Percentiles rank a stretch among this genome's conserved stretches.
Evolutionary conservation across 768 basidiomycete species (phyloP).

Genomic region (Auricularia sp.): DNA sequence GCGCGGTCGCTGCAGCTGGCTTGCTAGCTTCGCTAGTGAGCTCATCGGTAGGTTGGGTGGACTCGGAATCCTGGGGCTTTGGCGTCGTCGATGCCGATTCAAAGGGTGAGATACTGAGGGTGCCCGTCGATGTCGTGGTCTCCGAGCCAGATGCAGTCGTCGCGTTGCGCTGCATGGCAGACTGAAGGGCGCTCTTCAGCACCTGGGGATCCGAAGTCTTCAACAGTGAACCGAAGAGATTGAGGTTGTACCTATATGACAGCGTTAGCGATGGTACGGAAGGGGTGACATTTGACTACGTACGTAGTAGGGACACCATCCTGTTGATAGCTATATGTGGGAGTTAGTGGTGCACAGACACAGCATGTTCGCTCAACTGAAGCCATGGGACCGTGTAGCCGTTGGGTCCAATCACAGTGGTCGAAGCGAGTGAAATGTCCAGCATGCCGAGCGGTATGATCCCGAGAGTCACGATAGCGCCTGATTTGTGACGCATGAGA

Average conservation of each 20-base stretch:
- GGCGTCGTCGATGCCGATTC: no score
- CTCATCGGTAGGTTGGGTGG: no score
- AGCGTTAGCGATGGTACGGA: no score
- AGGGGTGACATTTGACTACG: no score
- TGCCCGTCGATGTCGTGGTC: no score
- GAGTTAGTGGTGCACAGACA: no score
- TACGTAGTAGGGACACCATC: no score
- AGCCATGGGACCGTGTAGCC: constrained; percentile 62
- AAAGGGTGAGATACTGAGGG: no score
- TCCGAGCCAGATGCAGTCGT: neutral
- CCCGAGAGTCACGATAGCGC: constrained; percentile 42
- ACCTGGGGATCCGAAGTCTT: neutral
- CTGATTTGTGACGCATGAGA: constrained; percentile 12
- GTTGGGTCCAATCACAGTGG: constrained; percentile 24
- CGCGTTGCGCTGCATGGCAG: neutral
- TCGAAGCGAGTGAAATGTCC: constrained; percentile 28
- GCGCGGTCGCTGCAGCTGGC: no score
- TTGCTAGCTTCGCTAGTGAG: no score
- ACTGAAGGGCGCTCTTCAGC: neutral
- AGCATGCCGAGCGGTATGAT: constrained; percentile 46
- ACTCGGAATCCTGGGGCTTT: no score
- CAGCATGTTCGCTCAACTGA: constrained; percentile 35
- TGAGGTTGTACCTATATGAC: neutral
- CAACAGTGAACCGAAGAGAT: neutral
- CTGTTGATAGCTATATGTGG: no score